A percentile compares a stretch with the other conserved stretches of the same genome.
These are phyloP conservation scores for Porcisia hertigi DNA, from an alignment of 208 protist species.

Conservation along the genomic window DNA sequence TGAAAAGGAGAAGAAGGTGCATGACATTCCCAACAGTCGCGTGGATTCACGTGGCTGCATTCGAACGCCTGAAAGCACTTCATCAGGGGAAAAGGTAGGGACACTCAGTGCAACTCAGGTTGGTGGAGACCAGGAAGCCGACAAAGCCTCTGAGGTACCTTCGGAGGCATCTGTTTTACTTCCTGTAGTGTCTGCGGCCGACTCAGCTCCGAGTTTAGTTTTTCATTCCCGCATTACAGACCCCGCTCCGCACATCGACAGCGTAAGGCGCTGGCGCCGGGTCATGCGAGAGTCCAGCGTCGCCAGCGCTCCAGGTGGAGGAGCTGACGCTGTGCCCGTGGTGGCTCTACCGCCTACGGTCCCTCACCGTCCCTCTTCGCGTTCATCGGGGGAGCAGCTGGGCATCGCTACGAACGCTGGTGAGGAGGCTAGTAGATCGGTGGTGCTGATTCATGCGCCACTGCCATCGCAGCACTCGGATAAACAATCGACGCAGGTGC, in stretches of 20 bases:
- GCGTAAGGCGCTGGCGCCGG: not conserved
- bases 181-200: no score
- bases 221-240: not conserved
- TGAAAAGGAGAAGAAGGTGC: not conserved
- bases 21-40: not conserved
- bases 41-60: not conserved
- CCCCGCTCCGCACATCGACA: slow-evolving; percentile 2
- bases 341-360: not conserved
- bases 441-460: not conserved
- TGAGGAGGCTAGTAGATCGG: not conserved
- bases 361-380: not conserved
- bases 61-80: not conserved
- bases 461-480: not conserved
- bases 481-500: not conserved
- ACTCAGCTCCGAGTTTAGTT: not conserved
- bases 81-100: not conserved
- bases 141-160: not conserved
- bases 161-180: not conserved
- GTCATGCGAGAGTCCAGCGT: not conserved
- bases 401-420: not conserved
- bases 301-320: not conserved
- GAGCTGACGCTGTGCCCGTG: not conserved
- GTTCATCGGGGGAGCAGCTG: not conserved
- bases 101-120: not conserved
- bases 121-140: not conserved